phyloP scores from a whole-genome alignment of 1,139 yeast species.

The Saccharomyces hybrid region DNA sequence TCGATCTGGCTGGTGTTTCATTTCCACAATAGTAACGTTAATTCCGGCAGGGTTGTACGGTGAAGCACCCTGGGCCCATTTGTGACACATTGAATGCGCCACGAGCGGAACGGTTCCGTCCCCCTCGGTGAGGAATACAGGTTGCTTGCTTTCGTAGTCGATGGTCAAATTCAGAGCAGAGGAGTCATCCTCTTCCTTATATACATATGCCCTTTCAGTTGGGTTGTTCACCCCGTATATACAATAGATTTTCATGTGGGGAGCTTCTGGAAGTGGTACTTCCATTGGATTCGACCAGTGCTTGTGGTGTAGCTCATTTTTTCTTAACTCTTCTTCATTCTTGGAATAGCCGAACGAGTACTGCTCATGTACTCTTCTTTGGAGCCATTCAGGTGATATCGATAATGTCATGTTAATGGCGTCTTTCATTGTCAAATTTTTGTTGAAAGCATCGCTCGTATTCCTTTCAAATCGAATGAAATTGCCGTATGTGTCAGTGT shows the following conservation, averaged over 20 bases:
- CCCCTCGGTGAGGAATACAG: constrained; percentile 83
- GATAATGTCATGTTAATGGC: constrained; percentile 59
- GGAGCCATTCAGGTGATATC: constrained; percentile 71
- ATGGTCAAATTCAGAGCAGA: constrained; percentile 60
- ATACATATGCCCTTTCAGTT: constrained; percentile 86
- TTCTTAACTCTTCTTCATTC: constrained; percentile 48
- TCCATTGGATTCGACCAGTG: constrained; percentile 95
- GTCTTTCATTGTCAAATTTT: constrained; percentile 58
- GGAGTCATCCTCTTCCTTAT: constrained; percentile 53
- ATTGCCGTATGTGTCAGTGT: constrained; percentile 50
- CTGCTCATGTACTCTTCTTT: constrained; percentile 52
- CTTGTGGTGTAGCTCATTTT: constrained; percentile 58
- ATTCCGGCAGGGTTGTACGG: constrained; percentile 77
- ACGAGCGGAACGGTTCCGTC: constrained; percentile 90
- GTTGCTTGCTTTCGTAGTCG: constrained; percentile 45
- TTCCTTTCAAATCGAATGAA: constrained; percentile 59
- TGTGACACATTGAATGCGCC: constrained; percentile 74
- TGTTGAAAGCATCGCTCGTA: constrained; percentile 35
- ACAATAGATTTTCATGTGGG: constrained; percentile 81
- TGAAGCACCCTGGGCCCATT: constrained; percentile 69
- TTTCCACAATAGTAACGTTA: constrained; percentile 74
- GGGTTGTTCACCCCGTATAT: constrained; percentile 95
- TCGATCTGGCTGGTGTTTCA: constrained; percentile 86
- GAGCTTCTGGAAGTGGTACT: constrained; percentile 86
- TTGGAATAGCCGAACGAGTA: constrained; percentile 75